Percentiles rank a stretch among this genome's conserved stretches.
Conservation (phyloP, 2,329 filamentous ascomycete genomes). For the Ascochyta koolunga region DNA sequence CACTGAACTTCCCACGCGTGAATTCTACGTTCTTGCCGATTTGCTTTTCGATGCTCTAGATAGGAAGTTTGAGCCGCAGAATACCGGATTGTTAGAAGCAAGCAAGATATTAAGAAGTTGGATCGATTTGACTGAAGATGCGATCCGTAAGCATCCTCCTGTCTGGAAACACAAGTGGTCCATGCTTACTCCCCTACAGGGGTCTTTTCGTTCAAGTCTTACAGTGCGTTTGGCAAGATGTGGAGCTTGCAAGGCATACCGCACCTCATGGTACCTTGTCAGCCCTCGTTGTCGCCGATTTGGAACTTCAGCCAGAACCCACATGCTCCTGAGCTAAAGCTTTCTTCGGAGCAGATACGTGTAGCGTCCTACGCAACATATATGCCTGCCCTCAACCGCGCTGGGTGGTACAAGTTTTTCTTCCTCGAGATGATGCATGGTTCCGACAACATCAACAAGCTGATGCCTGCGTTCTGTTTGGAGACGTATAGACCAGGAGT, state of each 20-base stretch:
- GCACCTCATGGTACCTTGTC: constrained; percentile 43
- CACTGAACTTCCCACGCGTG: constrained; percentile 42
- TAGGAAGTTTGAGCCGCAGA: constrained; percentile 42
- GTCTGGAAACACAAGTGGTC: background rate
- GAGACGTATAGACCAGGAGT: constrained; percentile 41
- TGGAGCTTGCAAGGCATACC: constrained; percentile 44
- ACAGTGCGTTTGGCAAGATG: constrained; percentile 39
- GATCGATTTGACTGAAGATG: constrained; percentile 38
- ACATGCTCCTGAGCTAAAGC: constrained; percentile 31
- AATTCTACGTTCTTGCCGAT: constrained; percentile 46
- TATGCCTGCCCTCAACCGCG: constrained; percentile 44
- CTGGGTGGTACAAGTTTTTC: constrained; percentile 46
- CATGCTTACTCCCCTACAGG: constrained; percentile 19
- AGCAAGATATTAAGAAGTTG: constrained; percentile 42
- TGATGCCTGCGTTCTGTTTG: constrained; percentile 34
- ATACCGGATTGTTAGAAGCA: constrained; percentile 43
- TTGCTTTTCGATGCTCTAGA: constrained; percentile 44
- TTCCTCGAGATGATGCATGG: constrained; percentile 40
- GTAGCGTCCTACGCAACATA: constrained; percentile 28
- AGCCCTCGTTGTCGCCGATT: constrained; percentile 32
- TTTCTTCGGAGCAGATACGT: constrained; percentile 19
- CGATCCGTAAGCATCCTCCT: constrained; percentile 20
- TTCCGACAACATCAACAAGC: constrained; percentile 35
- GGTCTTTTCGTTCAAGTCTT: constrained; percentile 37
- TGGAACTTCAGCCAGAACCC: constrained; percentile 39